Percentiles rank a stretch among this genome's conserved stretches.
Evolutionary conservation across 768 basidiomycete species (phyloP).

Genomic region (Termitomyces sp.): DNA sequence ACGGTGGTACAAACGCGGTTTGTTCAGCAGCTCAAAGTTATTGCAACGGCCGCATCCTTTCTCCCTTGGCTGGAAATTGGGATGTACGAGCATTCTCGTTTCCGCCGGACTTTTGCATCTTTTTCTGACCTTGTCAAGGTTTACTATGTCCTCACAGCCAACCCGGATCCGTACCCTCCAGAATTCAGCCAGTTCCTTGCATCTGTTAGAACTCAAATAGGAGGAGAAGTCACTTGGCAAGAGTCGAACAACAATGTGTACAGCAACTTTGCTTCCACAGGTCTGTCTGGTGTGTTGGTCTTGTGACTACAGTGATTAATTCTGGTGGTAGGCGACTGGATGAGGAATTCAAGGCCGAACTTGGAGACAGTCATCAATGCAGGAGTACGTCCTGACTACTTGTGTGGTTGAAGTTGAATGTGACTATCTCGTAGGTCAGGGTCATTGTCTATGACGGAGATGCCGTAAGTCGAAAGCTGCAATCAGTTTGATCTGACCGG

Average conservation of each 20-base stretch:
- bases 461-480: constrained; percentile 31
- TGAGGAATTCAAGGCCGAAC: constrained; percentile 40
- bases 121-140: constrained; percentile 19
- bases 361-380: constrained; percentile 55
- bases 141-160: constrained; percentile 41
- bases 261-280: constrained; percentile 42
- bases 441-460: constrained; percentile 54
- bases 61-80: constrained; percentile 46
- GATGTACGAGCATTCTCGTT: constrained; percentile 30
- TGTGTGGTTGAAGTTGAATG: background rate
- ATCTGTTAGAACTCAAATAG: constrained; percentile 30
- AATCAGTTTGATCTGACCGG: background rate
- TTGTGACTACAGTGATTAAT: background rate
- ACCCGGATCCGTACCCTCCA: constrained; percentile 49
- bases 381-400: constrained; percentile 30
- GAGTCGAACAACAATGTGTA: constrained; percentile 37
- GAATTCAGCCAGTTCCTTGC: constrained; percentile 26
- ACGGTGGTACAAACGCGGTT: constrained; percentile 36
- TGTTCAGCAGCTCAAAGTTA: constrained; percentile 53
- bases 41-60: constrained; percentile 54
- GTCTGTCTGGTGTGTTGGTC: constrained; percentile 15
- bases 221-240: constrained; percentile 39
- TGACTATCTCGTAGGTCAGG: constrained; percentile 21
- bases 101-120: background rate
- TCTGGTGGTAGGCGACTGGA: constrained; percentile 45